Base-by-base conservation (phyloP, 164 flowering plant genomes). In the Macadamia tetraphylla region DNA sequence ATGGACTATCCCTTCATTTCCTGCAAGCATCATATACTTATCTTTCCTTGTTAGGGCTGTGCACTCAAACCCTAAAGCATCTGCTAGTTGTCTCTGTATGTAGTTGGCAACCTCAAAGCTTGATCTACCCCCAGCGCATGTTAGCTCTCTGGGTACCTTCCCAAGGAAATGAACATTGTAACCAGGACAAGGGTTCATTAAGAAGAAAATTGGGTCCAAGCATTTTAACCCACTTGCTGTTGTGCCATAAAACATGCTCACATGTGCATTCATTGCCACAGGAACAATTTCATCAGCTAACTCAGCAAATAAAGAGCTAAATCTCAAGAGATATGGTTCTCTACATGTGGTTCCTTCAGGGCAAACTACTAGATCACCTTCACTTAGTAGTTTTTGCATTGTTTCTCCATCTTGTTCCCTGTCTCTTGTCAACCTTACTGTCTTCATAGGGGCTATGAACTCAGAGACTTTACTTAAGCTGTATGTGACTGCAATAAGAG, bases 101-200 rank as follows among this genome's bases (percentile, higher is more conserved):
- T 69, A 43, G 56, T 76, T 69, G 9, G 79, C 79, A 1, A 73
- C 73, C 23, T 76, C 76, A 43, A 58, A 13, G 6, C 32, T 66
- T 6, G 79, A 56, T 58, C 13, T 71, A 29, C 67, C 73, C 18
- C 29, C 70, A 17, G 60, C 53, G 18, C 42, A 58, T 9, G 56
- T 58, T 6, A 18, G 6, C 35, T 42, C 55, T 17, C 58, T 12
- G 6, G 61, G 1, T 4, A 53, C 57, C 57, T 53, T 53, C 57
- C 51, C 68, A 14, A 76, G 79, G 15, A 72, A 13, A 23, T 66
- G 56, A 49, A 76, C 29, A 9, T 18, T 8, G 65, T 51, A 69
- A 9, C 3, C 15, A 11, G 68, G 64, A n/a, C 11, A 1, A 30
- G 75, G 76, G 29, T 73, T 70, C 68, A 69, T 17, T 1, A 76